Percentiles rank a stretch among this genome's conserved stretches.
These are phyloP conservation scores for Hamamelis virginiana DNA, from an alignment of 164 flowering plant species.

Conservation along the genomic window DNA sequence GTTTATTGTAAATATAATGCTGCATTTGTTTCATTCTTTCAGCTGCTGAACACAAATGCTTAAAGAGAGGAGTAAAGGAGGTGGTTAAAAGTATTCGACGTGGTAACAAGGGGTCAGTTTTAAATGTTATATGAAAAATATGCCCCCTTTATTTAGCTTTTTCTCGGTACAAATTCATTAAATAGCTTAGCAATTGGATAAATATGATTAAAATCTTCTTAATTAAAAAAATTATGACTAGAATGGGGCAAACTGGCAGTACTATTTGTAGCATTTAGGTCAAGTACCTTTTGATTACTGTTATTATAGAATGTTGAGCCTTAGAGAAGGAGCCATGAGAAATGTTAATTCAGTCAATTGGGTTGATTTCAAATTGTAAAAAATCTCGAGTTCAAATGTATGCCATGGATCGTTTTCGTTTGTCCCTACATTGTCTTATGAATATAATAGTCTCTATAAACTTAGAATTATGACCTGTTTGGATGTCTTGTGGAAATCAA, in stretches of 20 bases:
- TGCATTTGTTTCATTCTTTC: conserved; percentile 6
- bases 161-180: not conserved
- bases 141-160: not conserved
- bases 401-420: no score
- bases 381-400: no score
- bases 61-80: conserved; percentile 96
- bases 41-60: conserved; percentile 90
- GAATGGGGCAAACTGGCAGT: no score
- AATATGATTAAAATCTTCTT: not conserved
- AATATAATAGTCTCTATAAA: no score
- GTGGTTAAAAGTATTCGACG: conserved; percentile 89
- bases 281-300: not conserved
- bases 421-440: no score
- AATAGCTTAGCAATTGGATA: not conserved
- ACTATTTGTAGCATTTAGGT: not conserved
- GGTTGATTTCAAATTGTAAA: no score
- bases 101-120: conserved; percentile 80
- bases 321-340: no score
- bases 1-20: not conserved
- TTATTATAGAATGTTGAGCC: not conserved
- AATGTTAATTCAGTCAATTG: no score
- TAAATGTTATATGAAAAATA: not conserved
- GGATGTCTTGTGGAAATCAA: no score
- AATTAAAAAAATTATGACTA: not conserved
- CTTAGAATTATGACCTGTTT: no score